phyloP scores from a whole-genome alignment of 495 filamentous ascomycete genomes.

The Hyaloscypha variabilis region DNA sequence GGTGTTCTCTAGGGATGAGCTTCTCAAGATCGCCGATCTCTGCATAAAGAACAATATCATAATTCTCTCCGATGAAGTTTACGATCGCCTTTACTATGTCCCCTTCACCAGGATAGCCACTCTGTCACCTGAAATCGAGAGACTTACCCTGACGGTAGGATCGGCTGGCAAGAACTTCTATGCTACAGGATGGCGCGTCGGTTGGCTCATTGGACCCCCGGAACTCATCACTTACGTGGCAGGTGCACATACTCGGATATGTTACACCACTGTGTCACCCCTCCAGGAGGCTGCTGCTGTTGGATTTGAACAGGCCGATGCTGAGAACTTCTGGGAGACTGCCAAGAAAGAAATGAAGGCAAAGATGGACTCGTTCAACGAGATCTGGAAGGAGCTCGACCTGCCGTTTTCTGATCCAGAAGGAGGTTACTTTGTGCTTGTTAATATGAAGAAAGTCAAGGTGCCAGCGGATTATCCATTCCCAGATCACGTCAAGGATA shows the following conservation, averaged over 20 bases:
- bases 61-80: constrained; percentile 95
- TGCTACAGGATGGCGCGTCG: constrained; percentile 94
- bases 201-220: constrained; percentile 88
- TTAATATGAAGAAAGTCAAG: constrained; percentile 83
- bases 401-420: constrained; percentile 92
- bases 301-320: constrained; percentile 88
- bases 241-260: constrained; percentile 93
- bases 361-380: constrained; percentile 88
- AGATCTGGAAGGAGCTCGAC: constrained; percentile 84
- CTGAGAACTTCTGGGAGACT: constrained; percentile 85
- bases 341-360: constrained; percentile 81
- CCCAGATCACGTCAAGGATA: constrained; percentile 80
- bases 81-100: constrained; percentile 92
- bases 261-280: constrained; percentile 90
- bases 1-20: constrained; percentile 82
- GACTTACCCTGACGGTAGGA: constrained; percentile 88
- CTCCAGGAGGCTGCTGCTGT: constrained; percentile 96
- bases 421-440: constrained; percentile 95
- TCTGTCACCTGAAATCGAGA: constrained; percentile 82
- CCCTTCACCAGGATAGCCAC: constrained; percentile 93
- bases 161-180: constrained; percentile 98
- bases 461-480: constrained; percentile 82
- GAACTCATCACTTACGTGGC: constrained; percentile 90
- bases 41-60: constrained; percentile 93
- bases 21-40: constrained; percentile 84